Percentiles rank a stretch among this genome's conserved stretches.
Evolutionary conservation across 2,329 filamentous ascomycete genomes (phyloP).

Genomic region (Xylogone sp.): DNA sequence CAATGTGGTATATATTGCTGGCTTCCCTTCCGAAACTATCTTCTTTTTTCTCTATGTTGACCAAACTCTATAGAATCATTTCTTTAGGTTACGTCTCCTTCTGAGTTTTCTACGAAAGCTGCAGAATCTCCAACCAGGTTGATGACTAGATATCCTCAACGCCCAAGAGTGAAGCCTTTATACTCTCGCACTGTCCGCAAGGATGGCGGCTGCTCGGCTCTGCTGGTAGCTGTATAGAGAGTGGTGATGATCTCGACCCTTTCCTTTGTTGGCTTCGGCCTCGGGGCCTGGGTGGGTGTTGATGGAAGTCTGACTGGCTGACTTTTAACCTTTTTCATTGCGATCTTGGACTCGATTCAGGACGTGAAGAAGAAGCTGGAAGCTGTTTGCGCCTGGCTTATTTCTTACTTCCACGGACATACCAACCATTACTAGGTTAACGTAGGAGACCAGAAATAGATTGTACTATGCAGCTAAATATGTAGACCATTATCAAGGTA

Average conservation of each 20-base stretch:
- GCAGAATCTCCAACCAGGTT: slow-evolving; percentile 91
- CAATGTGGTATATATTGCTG: neutral
- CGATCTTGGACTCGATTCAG: slow-evolving; percentile 41
- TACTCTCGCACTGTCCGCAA: slow-evolving; percentile 58
- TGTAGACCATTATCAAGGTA: too few species aligned
- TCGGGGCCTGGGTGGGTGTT: slow-evolving; percentile 72
- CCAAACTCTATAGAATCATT: slow-evolving; percentile 69
- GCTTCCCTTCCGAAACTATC: neutral
- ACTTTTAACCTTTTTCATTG: slow-evolving; percentile 47
- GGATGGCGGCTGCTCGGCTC: slow-evolving; percentile 48
- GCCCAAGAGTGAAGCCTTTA: slow-evolving; percentile 79
- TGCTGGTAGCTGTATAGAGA: slow-evolving; percentile 64
- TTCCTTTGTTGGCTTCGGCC: slow-evolving; percentile 69
- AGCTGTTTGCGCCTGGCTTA: too few species aligned
- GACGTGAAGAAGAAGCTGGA: slow-evolving; percentile 47
- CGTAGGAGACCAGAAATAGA: too few species aligned
- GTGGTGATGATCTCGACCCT: slow-evolving; percentile 94
- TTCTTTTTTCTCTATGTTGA: neutral
- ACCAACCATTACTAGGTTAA: too few species aligned
- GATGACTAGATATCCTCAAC: slow-evolving; percentile 88
- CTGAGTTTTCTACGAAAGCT: slow-evolving; percentile 90
- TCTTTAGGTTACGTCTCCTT: slow-evolving; percentile 95
- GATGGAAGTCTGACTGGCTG: slow-evolving; percentile 87
- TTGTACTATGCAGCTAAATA: too few species aligned
- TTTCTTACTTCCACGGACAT: too few species aligned